A percentile compares a stretch with the other conserved stretches of the same genome.
Evolutionary conservation across 495 filamentous ascomycete genomes (phyloP).

Genomic region (Aspergillus sclerotioniger): DNA sequence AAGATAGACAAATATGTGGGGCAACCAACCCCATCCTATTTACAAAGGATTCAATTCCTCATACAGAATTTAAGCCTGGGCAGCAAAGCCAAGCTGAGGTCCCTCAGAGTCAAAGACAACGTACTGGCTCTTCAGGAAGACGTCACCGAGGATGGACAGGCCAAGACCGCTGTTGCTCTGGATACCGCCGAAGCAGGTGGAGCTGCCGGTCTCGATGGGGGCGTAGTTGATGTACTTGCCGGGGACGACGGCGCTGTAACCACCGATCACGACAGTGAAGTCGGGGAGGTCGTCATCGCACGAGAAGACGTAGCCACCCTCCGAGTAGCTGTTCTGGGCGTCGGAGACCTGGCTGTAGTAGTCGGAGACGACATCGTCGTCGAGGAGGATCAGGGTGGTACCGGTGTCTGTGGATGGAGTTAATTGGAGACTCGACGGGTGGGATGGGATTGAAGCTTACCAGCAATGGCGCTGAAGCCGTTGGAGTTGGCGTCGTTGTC

Average conservation of each 20-base stretch:
- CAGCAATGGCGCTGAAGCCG: slow-evolving; percentile 36
- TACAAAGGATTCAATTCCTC: too few species aligned
- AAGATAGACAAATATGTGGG: too few species aligned
- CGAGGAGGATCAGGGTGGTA: slow-evolving; percentile 68
- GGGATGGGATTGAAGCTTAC: slow-evolving; percentile 16
- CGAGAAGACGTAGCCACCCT: slow-evolving; percentile 67
- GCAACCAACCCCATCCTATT: neutral
- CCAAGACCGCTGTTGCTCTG: slow-evolving; percentile 61
- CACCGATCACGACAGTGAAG: slow-evolving; percentile 57
- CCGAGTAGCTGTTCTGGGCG: slow-evolving; percentile 40
- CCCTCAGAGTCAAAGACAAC: slow-evolving; percentile 66
- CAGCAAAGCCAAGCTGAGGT: slow-evolving; percentile 61
- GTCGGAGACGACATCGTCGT: slow-evolving; percentile 49
- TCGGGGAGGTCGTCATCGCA: slow-evolving; percentile 61
- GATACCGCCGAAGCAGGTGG: slow-evolving; percentile 62
- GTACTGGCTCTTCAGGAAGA: slow-evolving; percentile 77
- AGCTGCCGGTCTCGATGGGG: slow-evolving; percentile 39
- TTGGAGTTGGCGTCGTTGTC: slow-evolving; percentile 23
- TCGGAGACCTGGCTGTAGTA: slow-evolving; percentile 63
- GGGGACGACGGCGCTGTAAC: slow-evolving; percentile 44
- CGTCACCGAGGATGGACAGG: slow-evolving; percentile 72
- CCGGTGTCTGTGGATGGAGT: slow-evolving; percentile 52
- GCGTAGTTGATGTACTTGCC: slow-evolving; percentile 45
- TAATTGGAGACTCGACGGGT: neutral
- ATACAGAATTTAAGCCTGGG: slow-evolving; percentile 29